Evolutionary conservation across 2,329 filamentous ascomycete species (phyloP).

Genomic region (Calonectria montana): DNA sequence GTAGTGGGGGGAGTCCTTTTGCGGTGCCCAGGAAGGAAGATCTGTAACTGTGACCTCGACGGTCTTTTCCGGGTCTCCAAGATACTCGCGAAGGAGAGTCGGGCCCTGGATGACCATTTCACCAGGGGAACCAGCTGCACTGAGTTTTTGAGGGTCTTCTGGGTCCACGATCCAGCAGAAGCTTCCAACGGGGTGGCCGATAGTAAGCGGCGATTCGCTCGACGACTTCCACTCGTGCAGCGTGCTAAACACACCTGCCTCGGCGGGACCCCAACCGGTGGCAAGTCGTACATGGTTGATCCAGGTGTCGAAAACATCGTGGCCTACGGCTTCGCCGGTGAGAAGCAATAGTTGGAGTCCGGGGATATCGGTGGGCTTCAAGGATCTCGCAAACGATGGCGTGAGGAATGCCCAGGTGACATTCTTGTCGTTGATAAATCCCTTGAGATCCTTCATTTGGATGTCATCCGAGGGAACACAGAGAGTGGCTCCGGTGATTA

Average conservation of each 20-base stretch:
- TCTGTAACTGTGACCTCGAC: constrained; percentile 42
- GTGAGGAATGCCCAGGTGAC: constrained; percentile 1
- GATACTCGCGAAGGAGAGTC: constrained; percentile 39
- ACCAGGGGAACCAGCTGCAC: constrained; percentile 35
- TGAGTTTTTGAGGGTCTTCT: constrained; percentile 32
- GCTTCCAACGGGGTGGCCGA: background rate
- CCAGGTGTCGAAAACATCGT: constrained; percentile 28
- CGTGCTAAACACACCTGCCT: constrained; percentile 3
- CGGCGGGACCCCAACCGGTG: constrained; percentile 33
- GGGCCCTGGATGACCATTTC: constrained; percentile 44
- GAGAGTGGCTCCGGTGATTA: constrained; percentile 18
- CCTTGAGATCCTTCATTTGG: background rate
- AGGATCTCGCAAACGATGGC: background rate
- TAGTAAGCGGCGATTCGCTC: background rate
- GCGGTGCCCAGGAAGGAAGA: constrained; percentile 36
- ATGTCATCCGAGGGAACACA: constrained; percentile 16
- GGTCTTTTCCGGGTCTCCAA: constrained; percentile 34
- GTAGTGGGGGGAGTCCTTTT: constrained; percentile 25
- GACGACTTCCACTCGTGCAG: background rate
- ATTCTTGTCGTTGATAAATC: background rate
- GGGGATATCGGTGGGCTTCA: background rate
- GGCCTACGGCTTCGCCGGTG: constrained; percentile 20
- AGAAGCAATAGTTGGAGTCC: constrained; percentile 15
- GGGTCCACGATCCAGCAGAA: constrained; percentile 41
- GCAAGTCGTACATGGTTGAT: constrained; percentile 13